A percentile compares a stretch with the other conserved stretches of the same genome.
phyloP scores from a whole-genome alignment of 306 rosid species.

The Pachyrhizus erosus region DNA sequence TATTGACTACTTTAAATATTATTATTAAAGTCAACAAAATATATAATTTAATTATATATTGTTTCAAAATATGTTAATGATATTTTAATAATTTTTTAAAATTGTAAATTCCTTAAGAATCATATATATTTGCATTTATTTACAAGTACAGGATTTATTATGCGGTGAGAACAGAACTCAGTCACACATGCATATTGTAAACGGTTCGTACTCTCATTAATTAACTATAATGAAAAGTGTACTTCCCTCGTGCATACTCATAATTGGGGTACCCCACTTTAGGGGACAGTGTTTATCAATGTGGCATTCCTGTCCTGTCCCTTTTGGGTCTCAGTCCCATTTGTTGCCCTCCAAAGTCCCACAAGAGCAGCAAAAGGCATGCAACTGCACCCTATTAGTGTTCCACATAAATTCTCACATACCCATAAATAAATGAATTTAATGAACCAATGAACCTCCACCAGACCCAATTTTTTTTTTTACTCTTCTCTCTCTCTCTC shows the following conservation, averaged over 20 bases:
- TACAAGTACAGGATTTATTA: background rate
- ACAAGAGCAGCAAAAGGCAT: constrained; percentile 34
- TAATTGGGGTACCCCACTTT: constrained; percentile 66
- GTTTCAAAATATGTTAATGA: too few species aligned
- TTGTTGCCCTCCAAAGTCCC: constrained; percentile 41
- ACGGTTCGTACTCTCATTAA: constrained; percentile 34
- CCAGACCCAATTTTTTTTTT: constrained; percentile 11
- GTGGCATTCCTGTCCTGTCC: constrained; percentile 53
- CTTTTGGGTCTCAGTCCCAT: constrained; percentile 48
- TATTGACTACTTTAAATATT: too few species aligned
- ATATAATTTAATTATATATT: too few species aligned
- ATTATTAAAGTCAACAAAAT: too few species aligned
- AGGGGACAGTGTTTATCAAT: constrained; percentile 54
- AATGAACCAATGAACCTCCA: constrained; percentile 12
- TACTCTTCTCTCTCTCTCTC: background rate
- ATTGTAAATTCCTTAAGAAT: too few species aligned
- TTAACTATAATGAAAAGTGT: constrained; percentile 51
- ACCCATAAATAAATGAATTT: constrained; percentile 32
- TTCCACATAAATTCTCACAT: constrained; percentile 22
- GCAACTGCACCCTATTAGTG: constrained; percentile 19
- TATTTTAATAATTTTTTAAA: too few species aligned
- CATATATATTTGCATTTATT: too few species aligned
- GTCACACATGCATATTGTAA: constrained; percentile 34
- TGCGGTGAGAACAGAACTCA: background rate
- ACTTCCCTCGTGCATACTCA: constrained; percentile 53